Conservation (phyloP, 352 stramenopile species). For the Pythium guiyangense region DNA sequence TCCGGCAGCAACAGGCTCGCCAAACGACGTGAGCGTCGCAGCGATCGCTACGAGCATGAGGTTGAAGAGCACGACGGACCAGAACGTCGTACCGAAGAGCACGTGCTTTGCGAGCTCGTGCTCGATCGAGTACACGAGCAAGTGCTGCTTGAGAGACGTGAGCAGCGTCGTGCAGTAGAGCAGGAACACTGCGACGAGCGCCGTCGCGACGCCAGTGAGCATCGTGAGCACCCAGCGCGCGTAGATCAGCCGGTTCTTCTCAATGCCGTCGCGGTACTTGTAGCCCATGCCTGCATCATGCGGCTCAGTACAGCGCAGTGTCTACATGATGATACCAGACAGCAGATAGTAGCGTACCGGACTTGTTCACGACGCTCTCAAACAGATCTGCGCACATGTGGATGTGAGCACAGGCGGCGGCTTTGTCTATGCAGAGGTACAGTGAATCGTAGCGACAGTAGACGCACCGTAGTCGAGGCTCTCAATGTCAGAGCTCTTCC, state of each 20-base stretch:
- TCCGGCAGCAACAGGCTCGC: constrained; percentile 70
- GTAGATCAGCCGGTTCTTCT: constrained; percentile 76
- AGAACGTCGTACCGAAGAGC: constrained; percentile 73
- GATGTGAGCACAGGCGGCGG: background rate
- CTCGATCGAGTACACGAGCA: constrained; percentile 60
- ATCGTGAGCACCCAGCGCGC: constrained; percentile 80
- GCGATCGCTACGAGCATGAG: constrained; percentile 65
- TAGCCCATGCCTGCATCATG: constrained; percentile 51
- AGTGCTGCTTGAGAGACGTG: constrained; percentile 59
- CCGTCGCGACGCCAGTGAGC: constrained; percentile 66
- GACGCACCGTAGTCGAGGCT: constrained; percentile 77
- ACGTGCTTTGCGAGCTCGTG: constrained; percentile 54
- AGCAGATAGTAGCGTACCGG: constrained; percentile 18
- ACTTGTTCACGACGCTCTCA: constrained; percentile 87
- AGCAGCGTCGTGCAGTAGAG: constrained; percentile 76
- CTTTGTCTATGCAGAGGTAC: background rate
- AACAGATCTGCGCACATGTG: constrained; percentile 52
- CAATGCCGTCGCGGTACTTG: constrained; percentile 75
- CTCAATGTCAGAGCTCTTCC: constrained; percentile 67
- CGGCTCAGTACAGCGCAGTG: background rate
- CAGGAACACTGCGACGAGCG: constrained; percentile 72
- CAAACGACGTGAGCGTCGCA: constrained; percentile 66
- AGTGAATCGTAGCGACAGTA: background rate
- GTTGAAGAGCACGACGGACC: constrained; percentile 65
- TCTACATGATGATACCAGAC: background rate